Conservation (phyloP, 2,329 filamentous ascomycete genomes). For the Aspergillaceae sp. region DNA sequence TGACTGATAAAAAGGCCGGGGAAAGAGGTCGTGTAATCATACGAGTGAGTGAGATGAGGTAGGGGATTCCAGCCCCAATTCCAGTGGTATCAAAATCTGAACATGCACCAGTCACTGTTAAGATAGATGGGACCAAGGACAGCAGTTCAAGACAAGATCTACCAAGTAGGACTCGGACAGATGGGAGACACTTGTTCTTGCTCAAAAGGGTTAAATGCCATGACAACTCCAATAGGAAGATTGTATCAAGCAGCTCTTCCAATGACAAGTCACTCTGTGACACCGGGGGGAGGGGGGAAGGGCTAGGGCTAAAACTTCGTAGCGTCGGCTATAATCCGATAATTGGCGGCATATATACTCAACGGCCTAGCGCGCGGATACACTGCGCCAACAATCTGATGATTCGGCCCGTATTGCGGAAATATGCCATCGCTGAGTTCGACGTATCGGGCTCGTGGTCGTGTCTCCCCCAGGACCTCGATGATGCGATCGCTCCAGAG, state of each 20-base stretch:
- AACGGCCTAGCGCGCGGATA: slow-evolving; percentile 31
- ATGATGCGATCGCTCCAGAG: slow-evolving; percentile 65
- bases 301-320: slow-evolving; percentile 15
- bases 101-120: background rate
- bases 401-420: slow-evolving; percentile 23
- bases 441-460: slow-evolving; percentile 52
- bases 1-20: too few relatives aligned
- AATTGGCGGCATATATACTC: slow-evolving; percentile 33
- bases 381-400: slow-evolving; percentile 25
- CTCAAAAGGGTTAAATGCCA: background rate
- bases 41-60: background rate
- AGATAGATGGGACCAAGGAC: background rate
- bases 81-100: background rate
- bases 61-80: background rate
- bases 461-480: slow-evolving; percentile 48
- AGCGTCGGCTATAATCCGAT: slow-evolving; percentile 34
- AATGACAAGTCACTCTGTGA: too few relatives aligned
- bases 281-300: too few relatives aligned
- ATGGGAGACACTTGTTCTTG: background rate
- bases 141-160: background rate
- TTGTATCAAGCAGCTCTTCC: too few relatives aligned
- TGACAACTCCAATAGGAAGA: too few relatives aligned
- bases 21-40: background rate
- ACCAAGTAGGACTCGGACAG: background rate
- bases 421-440: slow-evolving; percentile 58